Evolutionary conservation across 257 asterid species (phyloP), one percentile per base, ranked within the genome.

Genomic region (Sherardia arvensis): DNA sequence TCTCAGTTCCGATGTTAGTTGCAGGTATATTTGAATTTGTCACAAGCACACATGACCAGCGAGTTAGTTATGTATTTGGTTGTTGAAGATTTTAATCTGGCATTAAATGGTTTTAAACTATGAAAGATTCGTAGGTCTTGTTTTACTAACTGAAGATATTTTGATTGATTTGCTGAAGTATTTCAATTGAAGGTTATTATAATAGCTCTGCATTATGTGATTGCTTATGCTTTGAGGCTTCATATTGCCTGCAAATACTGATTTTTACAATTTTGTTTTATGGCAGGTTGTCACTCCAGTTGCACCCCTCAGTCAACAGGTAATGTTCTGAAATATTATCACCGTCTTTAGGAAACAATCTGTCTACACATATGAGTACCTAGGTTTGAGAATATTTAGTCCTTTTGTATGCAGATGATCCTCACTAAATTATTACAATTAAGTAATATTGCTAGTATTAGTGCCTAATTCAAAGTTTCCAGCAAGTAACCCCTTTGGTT

Each of bases 301-400:
- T 61, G 99, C 99, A 20, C 99, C 99, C 69, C 75, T 92, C 70
- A 92, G 99, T 78, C 97, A 92, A 74, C 99, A 92, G 99, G 99
- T 92, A 92, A 60, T 64, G 65, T 58, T 60, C 67, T 47, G 57
- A 28, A 47, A 23, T 29, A 14, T 47, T 15, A 48, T 38, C 57
- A 43, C 53, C 22, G 8, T 33, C 20, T 59, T 27, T 36, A 25
- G 65, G 25, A 61, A 61, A 59, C 7, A 20, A 61, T 32, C 32
- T 11, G 12, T 21, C 21, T 25, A 32, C 5, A 34, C 47, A 10
- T 21, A 8, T 20, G 6, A 34, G 3, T 15, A 36, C 53, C 33
- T 54, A 54, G 32, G 32, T 25, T 54, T 54, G 8, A 23, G 32
- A 54, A 22, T 23, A 25, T 22, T 25, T 22, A 22, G 59, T 25